phyloP scores from a whole-genome alignment of 108 stramenopile genomes.

The Nitzschia sp. region DNA sequence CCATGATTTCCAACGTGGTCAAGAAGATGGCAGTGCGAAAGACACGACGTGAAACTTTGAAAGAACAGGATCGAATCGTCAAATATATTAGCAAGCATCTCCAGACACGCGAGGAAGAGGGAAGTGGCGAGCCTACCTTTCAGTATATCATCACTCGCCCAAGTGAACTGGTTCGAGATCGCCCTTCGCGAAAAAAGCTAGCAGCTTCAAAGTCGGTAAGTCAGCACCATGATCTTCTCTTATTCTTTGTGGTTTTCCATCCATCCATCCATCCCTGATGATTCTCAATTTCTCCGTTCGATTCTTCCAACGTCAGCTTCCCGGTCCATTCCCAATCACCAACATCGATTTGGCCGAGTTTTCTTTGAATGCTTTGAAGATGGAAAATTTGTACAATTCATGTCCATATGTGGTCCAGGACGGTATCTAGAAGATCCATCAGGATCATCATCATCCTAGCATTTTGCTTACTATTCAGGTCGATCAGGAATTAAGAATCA shows the following conservation, averaged over 20 bases:
- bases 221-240: too few relatives aligned
- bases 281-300: background rate
- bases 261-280: background rate
- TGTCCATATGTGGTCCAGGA: conserved; percentile 59
- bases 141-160: conserved; percentile 50
- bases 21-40: conserved; percentile 30
- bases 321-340: conserved; percentile 47
- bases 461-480: too few relatives aligned
- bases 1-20: conserved; percentile 34
- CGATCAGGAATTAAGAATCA: too few relatives aligned
- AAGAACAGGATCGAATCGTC: conserved; percentile 42
- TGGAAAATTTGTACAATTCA: conserved; percentile 44
- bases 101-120: background rate
- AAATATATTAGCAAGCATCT: conserved; percentile 26
- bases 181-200: conserved; percentile 43
- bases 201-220: conserved; percentile 58
- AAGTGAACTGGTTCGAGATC: conserved; percentile 32
- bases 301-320: conserved; percentile 33
- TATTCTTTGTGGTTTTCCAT: background rate
- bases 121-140: background rate
- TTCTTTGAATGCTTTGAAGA: conserved; percentile 46
- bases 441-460: too few relatives aligned
- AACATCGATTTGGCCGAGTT: conserved; percentile 57
- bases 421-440: too few relatives aligned
- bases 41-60: conserved; percentile 5